Percentiles rank a stretch among this genome's conserved stretches.
Evolutionary conservation across 1,284 basidiomycete genomes (phyloP).

Genomic region (Ceratobasidium sp.): DNA sequence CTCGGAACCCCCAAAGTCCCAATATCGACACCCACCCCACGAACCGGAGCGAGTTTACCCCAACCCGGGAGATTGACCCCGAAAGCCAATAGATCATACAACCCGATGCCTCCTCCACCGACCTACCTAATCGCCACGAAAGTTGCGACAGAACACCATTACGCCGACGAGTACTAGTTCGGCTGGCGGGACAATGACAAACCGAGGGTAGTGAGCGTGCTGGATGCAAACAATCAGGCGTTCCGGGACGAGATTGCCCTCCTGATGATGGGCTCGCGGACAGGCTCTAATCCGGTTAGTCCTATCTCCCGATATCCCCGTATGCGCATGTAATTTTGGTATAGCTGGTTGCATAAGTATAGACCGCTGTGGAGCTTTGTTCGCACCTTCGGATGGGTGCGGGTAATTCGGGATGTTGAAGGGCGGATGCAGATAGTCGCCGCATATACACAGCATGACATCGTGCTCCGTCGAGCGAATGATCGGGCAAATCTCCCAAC

Average conservation of each 20-base stretch:
- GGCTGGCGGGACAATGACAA: slow-evolving; percentile 41
- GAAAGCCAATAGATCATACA: slow-evolving; percentile 63
- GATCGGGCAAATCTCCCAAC: no score
- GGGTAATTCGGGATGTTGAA: no score
- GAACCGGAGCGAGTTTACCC: slow-evolving; percentile 51
- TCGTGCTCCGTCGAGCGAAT: no score
- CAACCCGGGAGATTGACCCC: slow-evolving; percentile 56
- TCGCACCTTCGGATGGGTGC: no score
- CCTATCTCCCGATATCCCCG: slow-evolving; percentile 23
- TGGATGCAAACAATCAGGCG: slow-evolving; percentile 54
- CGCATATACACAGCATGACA: no score
- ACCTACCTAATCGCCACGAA: slow-evolving; percentile 52
- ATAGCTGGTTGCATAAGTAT: no score
- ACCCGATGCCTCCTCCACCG: slow-evolving; percentile 77
- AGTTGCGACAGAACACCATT: slow-evolving; percentile 40
- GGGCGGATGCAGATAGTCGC: no score
- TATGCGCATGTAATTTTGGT: slow-evolving; percentile 19
- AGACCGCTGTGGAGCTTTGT: no score
- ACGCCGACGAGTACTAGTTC: slow-evolving; percentile 45
- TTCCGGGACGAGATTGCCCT: slow-evolving; percentile 62
- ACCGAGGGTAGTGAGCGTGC: slow-evolving; percentile 46
- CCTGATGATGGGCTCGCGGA: slow-evolving; percentile 50
- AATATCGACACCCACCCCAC: slow-evolving; percentile 48
- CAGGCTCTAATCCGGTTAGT: slow-evolving; percentile 23
- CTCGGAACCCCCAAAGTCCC: slow-evolving; percentile 48